Evolutionary conservation across 306 rosid species (phyloP), one percentile per base, ranked within the genome.

Genomic region (Lathyrus tuberosus): DNA sequence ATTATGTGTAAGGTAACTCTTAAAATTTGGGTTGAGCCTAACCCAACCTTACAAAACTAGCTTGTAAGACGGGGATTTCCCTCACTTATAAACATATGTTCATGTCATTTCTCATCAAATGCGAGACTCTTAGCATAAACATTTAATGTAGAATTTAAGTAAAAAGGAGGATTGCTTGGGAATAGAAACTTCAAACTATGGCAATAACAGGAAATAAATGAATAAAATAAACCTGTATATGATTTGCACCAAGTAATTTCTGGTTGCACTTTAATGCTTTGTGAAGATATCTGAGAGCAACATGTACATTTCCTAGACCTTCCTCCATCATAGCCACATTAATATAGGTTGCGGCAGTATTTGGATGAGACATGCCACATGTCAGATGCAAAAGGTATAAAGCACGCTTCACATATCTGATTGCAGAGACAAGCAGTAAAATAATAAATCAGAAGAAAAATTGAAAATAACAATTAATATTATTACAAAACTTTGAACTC

Each of bases 301-400:
- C 79, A 59, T 95, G 92, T 62, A 95, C 97, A 80, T 95, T 95
- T 74, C 97, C 99, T 26, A 91, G 86, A 70, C 99, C 97, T 84
- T 91, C 99, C 81, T 95, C 99, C 99, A 95, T 95, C 99, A 95
- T 91, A 73, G 99, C 99, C 82, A 95, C 95, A 74, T 95, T 95
- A 74, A 95, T 95, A 84, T 95, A 95, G 57, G 99, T 91, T 33
- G 99, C 99, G 60, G 99, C 99, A 73, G 96, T 95, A 83, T 95
- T 95, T 64, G 99, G 99, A 85, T 95, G 99, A 73, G 99, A 95
- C 64, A 95, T 90, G 12, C 99, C 99, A 62, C 99, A 95, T 30
- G 99, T 91, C 76, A 95, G 89, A 79, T 95, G 99, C 78, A 95
- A 81, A 78, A 95, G 99, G 82, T 91, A 95, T 82, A 95, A 78